A percentile compares a stretch with the other conserved stretches of the same genome.
Conservation (phyloP, 2,329 filamentous ascomycete genomes). For the Cordyceps fumosorosea region DNA sequence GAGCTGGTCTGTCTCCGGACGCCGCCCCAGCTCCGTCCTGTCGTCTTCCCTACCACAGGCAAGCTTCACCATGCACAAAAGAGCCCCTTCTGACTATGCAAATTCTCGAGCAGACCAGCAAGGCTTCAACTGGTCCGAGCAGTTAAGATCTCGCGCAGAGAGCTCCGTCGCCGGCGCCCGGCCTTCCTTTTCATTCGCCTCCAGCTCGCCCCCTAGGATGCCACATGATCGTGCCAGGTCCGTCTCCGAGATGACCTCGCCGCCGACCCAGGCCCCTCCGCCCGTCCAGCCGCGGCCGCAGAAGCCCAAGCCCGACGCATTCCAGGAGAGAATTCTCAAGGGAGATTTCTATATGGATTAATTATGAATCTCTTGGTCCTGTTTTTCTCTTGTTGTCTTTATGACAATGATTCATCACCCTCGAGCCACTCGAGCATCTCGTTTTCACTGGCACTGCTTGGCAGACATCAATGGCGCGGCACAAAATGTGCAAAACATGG, state of each 20-base stretch:
- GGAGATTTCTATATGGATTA: slow-evolving; percentile 98
- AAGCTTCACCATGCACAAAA: slow-evolving; percentile 51
- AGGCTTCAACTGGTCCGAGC: slow-evolving; percentile 96
- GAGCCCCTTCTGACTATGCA: slow-evolving; percentile 59
- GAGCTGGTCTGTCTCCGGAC: slow-evolving; percentile 27
- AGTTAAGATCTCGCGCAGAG: slow-evolving; percentile 85
- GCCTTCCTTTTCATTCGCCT: slow-evolving; percentile 51
- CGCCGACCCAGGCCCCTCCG: slow-evolving; percentile 44
- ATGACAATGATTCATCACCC: not conserved
- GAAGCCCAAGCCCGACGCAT: slow-evolving; percentile 73
- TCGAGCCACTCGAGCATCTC: not conserved
- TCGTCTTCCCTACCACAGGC: slow-evolving; percentile 40
- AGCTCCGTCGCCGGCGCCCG: slow-evolving; percentile 59
- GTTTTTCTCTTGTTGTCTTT: not conserved
- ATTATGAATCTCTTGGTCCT: slow-evolving; percentile 17
- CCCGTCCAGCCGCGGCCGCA: slow-evolving; percentile 35
- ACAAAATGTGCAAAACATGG: slow-evolving; percentile 11
- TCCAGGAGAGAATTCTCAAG: slow-evolving; percentile 95
- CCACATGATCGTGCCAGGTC: slow-evolving; percentile 64
- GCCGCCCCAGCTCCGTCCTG: slow-evolving; percentile 30
- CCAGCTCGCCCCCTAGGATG: slow-evolving; percentile 32
- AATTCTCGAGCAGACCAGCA: slow-evolving; percentile 63
- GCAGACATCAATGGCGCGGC: not conserved
- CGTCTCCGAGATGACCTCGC: slow-evolving; percentile 56
- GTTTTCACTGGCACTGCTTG: slow-evolving; percentile 3